phyloP scores from a whole-genome alignment of 306 rosid species.

The Arachis stenosperma region DNA sequence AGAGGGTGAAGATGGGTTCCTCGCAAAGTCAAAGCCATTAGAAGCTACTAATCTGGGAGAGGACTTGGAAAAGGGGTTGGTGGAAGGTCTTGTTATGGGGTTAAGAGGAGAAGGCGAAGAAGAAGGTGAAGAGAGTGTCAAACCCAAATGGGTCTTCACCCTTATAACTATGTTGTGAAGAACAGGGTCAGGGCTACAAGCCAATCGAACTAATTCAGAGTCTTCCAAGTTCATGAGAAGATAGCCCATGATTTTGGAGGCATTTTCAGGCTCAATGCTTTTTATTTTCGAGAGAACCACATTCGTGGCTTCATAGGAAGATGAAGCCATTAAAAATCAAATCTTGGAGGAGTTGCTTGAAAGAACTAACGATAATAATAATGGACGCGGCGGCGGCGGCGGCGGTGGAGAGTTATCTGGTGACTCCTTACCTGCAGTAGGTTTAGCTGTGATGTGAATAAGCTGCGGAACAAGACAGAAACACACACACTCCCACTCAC shows the following conservation, averaged over 20 bases:
- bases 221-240: slow-evolving; percentile 76
- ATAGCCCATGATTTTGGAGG: slow-evolving; percentile 90
- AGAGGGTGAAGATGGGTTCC: slow-evolving; percentile 65
- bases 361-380: background rate
- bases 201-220: slow-evolving; percentile 69
- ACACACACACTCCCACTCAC: slow-evolving; percentile 2
- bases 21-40: slow-evolving; percentile 60
- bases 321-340: slow-evolving; percentile 54
- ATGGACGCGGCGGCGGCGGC: background rate
- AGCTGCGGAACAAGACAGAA: slow-evolving; percentile 1
- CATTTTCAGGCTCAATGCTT: slow-evolving; percentile 77
- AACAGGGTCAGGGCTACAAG: slow-evolving; percentile 69
- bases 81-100: slow-evolving; percentile 68
- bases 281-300: slow-evolving; percentile 71
- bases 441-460: slow-evolving; percentile 44
- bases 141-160: slow-evolving; percentile 67
- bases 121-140: slow-evolving; percentile 46
- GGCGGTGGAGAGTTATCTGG: slow-evolving; percentile 17
- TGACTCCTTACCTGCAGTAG: slow-evolving; percentile 44
- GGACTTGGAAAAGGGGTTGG: slow-evolving; percentile 67
- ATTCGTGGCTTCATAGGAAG: slow-evolving; percentile 76
- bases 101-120: slow-evolving; percentile 55
- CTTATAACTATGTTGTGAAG: slow-evolving; percentile 58
- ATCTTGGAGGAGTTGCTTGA: background rate
- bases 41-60: slow-evolving; percentile 50